phyloP scores from a whole-genome alignment of 768 basidiomycete species.

The Sporobolomyces phaffii region DNA sequence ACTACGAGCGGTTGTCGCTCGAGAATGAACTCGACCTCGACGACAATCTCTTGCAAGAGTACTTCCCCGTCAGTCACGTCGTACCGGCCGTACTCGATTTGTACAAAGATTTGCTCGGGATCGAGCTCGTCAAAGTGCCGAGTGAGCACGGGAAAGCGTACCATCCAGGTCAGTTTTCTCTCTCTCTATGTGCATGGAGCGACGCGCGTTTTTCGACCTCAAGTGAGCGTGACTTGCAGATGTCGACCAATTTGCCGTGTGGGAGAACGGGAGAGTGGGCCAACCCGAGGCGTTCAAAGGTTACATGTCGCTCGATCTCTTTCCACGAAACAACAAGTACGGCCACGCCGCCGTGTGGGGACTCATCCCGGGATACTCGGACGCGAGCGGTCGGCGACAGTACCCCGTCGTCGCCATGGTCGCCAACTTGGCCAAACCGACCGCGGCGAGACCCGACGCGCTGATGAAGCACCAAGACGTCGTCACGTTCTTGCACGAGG shows the following conservation, averaged over 20 bases:
- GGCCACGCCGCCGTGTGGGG: slow-evolving; percentile 78
- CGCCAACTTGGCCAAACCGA: slow-evolving; percentile 80
- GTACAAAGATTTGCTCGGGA: slow-evolving; percentile 74
- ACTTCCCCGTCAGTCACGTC: slow-evolving; percentile 78
- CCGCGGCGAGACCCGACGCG: slow-evolving; percentile 69
- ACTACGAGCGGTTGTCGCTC: slow-evolving; percentile 39
- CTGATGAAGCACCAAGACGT: slow-evolving; percentile 66
- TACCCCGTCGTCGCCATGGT: slow-evolving; percentile 82
- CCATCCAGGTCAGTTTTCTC: slow-evolving; percentile 61
- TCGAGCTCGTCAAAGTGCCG: slow-evolving; percentile 53
- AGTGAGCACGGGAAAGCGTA: slow-evolving; percentile 58
- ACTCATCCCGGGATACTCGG: slow-evolving; percentile 60
- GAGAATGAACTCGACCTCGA: slow-evolving; percentile 47
- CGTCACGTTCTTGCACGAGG: slow-evolving; percentile 70
- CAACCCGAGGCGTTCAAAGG: slow-evolving; percentile 52
- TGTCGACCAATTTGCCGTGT: slow-evolving; percentile 75
- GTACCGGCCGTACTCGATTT: slow-evolving; percentile 75
- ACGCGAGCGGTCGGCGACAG: slow-evolving; percentile 55
- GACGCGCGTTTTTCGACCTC: background rate
- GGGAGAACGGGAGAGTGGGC: slow-evolving; percentile 48
- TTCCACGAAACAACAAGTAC: slow-evolving; percentile 49
- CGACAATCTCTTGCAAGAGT: slow-evolving; percentile 65
- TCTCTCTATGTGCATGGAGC: background rate
- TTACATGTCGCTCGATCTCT: slow-evolving; percentile 76
- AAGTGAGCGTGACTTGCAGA: slow-evolving; percentile 49